Evolutionary conservation across 176 grass and related monocot species (phyloP).

Genomic region (Aegilops umbellulata): DNA sequence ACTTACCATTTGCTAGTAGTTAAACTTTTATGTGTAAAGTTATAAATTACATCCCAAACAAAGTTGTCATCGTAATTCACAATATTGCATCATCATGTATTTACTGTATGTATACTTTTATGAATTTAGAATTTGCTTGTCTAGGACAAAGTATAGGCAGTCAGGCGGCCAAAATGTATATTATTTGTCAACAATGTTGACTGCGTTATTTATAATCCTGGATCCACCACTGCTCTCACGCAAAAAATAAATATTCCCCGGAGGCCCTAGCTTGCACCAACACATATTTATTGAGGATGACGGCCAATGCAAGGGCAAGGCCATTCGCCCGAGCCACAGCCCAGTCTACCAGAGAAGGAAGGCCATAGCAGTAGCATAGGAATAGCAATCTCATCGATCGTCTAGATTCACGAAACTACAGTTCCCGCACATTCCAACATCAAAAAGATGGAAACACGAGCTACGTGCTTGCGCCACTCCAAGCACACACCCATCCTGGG

Average conservation of each 20-base stretch:
- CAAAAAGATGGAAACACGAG: slow-evolving; percentile 21
- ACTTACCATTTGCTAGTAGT: neutral
- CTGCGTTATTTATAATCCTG: neutral
- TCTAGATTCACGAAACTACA: slow-evolving; percentile 35
- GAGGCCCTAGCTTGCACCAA: slow-evolving; percentile 15
- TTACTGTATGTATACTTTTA: neutral
- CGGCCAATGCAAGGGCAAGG: slow-evolving; percentile 11
- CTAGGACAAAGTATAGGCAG: neutral
- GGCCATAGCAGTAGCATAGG: neutral
- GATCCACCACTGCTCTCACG: neutral
- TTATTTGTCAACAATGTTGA: neutral
- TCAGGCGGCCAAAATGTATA: neutral
- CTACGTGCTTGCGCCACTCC: neutral
- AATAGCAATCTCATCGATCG: neutral
- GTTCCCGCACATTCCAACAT: slow-evolving; percentile 18
- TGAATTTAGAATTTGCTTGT: neutral
- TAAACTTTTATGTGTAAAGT: neutral
- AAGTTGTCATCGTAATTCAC: neutral
- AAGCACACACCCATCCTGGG: neutral
- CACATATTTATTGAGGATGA: neutral
- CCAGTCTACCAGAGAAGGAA: neutral
- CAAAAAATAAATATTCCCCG: neutral
- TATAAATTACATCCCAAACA: neutral
- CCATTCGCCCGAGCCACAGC: slow-evolving; percentile 2
- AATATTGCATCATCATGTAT: neutral